Percentiles rank a stretch among this genome's conserved stretches.
These are phyloP conservation scores for Prunus mongolica DNA, from an alignment of 306 rosid genomes.

Conservation along the genomic window DNA sequence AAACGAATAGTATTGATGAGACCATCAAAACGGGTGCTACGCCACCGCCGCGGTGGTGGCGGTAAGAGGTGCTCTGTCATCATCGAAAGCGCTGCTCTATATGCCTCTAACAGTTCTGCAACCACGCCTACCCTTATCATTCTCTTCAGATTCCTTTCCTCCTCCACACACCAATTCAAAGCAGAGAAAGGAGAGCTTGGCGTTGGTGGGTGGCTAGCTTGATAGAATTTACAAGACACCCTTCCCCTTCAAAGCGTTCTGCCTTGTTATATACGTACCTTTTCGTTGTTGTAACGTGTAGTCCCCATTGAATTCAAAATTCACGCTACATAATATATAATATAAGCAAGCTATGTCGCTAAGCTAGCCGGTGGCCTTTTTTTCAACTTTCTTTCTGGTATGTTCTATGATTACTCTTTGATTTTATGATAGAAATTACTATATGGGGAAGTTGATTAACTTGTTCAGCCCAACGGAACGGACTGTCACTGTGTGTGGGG, in stretches of 20 bases:
- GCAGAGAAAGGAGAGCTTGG: not conserved
- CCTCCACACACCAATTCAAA: not conserved
- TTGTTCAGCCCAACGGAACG: not conserved
- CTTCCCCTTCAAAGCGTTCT: not conserved
- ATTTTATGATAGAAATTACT: not conserved
- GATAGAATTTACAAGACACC: not conserved
- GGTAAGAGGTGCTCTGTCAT: slow-evolving; percentile 35
- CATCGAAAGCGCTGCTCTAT: slow-evolving; percentile 40
- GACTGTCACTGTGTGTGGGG: not conserved
- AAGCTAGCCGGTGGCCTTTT: too few relatives aligned
- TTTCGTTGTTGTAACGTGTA: not conserved
- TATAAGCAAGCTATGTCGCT: too few relatives aligned
- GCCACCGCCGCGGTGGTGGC: not conserved
- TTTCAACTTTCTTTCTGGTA: too few relatives aligned
- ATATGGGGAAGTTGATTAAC: not conserved
- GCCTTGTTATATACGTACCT: not conserved
- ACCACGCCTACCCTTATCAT: slow-evolving; percentile 60
- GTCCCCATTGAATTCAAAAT: too few relatives aligned
- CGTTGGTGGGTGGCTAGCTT: not conserved
- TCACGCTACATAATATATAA: too few relatives aligned
- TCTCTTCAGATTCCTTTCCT: slow-evolving; percentile 15
- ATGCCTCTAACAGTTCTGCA: slow-evolving; percentile 54
- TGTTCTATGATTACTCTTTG: too few relatives aligned
- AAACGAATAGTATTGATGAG: slow-evolving; percentile 34
- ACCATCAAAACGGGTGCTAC: slow-evolving; percentile 12